Conservation (phyloP, 2,329 filamentous ascomycete species). For the Colletotrichum eremochloae region DNA sequence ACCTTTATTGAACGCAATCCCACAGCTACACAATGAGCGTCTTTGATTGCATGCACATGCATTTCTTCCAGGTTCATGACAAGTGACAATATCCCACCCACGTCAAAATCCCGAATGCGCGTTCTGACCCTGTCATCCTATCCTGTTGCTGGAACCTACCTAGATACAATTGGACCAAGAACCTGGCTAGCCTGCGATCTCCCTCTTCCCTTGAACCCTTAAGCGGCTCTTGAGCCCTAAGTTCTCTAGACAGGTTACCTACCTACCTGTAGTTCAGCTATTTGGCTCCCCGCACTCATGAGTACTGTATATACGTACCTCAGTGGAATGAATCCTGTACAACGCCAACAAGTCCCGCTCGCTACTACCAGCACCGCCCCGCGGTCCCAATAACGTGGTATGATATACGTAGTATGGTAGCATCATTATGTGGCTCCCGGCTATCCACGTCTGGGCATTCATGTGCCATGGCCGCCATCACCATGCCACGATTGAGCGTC, state of each 20-base stretch:
- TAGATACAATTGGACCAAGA: slow-evolving; percentile 18
- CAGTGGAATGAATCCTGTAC: background rate
- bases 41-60: slow-evolving; percentile 17
- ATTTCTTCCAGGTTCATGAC: slow-evolving; percentile 39
- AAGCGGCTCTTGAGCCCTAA: too few relatives aligned
- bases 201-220: background rate
- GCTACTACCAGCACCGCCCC: background rate
- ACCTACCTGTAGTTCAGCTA: background rate
- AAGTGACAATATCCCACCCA: slow-evolving; percentile 38
- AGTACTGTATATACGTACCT: background rate
- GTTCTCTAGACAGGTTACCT: too few relatives aligned
- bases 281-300: slow-evolving; percentile 8
- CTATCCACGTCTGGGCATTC: slow-evolving; percentile 21
- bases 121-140: slow-evolving; percentile 5
- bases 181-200: slow-evolving; percentile 26
- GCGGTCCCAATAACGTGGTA: slow-evolving; percentile 29
- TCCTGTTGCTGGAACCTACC: slow-evolving; percentile 7
- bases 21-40: slow-evolving; percentile 21
- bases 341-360: slow-evolving; percentile 4
- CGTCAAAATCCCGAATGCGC: background rate
- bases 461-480: slow-evolving; percentile 8
- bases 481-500: background rate
- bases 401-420: slow-evolving; percentile 29
- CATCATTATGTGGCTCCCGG: slow-evolving; percentile 13
- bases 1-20: slow-evolving; percentile 18